Evolutionary conservation across 352 stramenopile genomes (phyloP).

Genomic region (Globisporangium middletonii): DNA sequence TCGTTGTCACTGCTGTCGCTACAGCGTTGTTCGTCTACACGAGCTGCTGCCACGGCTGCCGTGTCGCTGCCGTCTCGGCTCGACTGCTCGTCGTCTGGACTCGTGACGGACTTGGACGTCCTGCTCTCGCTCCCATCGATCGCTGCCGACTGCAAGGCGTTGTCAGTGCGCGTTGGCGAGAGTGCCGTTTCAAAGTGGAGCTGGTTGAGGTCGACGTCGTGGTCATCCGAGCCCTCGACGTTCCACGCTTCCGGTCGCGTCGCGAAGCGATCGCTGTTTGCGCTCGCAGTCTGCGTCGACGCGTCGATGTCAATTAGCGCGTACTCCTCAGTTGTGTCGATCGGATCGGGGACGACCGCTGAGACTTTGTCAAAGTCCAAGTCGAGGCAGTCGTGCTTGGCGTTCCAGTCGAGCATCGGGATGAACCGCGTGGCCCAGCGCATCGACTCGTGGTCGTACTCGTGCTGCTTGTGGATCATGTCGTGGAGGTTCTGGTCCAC

Average conservation of each 20-base stretch:
- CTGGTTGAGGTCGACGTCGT: conserved; percentile 8
- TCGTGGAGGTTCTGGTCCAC: conserved; percentile 60
- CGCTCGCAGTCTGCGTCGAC: not conserved
- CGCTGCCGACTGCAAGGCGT: too few relatives aligned
- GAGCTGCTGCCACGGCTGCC: too few relatives aligned
- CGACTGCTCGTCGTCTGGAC: not conserved
- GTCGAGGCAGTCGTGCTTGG: conserved; percentile 19
- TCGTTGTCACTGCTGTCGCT: not conserved
- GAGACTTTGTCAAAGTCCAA: conserved; percentile 49
- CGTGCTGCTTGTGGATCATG: conserved; percentile 43
- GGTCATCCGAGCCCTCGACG: conserved; percentile 1
- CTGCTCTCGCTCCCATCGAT: not conserved
- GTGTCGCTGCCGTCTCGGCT: not conserved
- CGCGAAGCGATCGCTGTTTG: not conserved
- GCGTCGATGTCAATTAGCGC: conserved; percentile 18
- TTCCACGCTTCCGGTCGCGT: conserved; percentile 6
- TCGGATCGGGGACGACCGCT: conserved; percentile 11
- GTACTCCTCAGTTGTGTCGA: not conserved
- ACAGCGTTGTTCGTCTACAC: not conserved
- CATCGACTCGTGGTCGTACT: conserved; percentile 38
- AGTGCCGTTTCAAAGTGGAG: conserved; percentile 5
- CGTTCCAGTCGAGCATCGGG: conserved; percentile 35
- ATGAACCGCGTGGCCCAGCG: conserved; percentile 37
- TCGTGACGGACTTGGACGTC: not conserved
- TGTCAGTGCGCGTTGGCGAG: not conserved